phyloP scores from a whole-genome alignment of 2,329 filamentous ascomycete species.

The Neopestalotiopsis sp. region DNA sequence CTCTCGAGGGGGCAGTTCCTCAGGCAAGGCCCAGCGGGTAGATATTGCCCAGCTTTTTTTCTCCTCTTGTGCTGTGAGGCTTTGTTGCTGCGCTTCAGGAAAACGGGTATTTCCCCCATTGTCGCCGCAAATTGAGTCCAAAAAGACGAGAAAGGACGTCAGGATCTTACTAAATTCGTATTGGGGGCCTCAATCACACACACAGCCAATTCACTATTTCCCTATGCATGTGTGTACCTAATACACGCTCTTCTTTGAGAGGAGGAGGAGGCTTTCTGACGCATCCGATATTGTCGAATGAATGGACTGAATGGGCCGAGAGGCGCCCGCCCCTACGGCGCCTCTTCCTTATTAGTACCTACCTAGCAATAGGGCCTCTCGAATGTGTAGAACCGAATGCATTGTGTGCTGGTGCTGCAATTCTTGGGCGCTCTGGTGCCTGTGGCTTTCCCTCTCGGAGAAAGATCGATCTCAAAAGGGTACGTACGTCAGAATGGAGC shows the following conservation, averaged over 20 bases:
- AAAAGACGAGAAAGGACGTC: background rate
- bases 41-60: background rate
- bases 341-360: too few relatives aligned
- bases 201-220: too few relatives aligned
- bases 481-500: constrained; percentile 4
- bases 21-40: background rate
- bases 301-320: too few relatives aligned
- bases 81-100: background rate
- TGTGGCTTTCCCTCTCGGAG: background rate
- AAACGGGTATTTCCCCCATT: background rate
- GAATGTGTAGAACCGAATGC: too few relatives aligned
- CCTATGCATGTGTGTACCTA: too few relatives aligned
- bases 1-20: constrained; percentile 8
- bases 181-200: background rate
- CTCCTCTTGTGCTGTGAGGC: background rate
- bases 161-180: background rate
- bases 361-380: too few relatives aligned
- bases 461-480: background rate
- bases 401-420: background rate
- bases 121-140: background rate
- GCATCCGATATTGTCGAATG: too few relatives aligned
- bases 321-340: too few relatives aligned
- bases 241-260: too few relatives aligned
- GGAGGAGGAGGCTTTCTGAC: too few relatives aligned
- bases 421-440: background rate